Conservation (phyloP, 1,284 basidiomycete species). For the Neonothopanus nambi region DNA sequence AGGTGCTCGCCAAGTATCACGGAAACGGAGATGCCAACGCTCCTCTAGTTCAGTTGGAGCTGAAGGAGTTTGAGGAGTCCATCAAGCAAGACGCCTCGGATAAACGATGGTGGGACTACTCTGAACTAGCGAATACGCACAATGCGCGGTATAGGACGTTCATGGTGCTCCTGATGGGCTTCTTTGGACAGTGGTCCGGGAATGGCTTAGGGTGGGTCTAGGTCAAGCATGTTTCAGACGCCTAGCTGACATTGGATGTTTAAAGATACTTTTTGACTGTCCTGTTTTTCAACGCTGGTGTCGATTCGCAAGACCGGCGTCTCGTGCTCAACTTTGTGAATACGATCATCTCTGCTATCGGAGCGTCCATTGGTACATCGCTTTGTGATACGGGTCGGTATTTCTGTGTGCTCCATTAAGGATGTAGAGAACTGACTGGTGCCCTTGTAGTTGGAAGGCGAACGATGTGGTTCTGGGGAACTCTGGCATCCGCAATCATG, state of each 20-base stretch:
- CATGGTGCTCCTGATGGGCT: slow-evolving; percentile 51
- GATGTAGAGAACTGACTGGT: slow-evolving; percentile 17
- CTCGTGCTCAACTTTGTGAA: slow-evolving; percentile 59
- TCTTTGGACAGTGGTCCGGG: slow-evolving; percentile 56
- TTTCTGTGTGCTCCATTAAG: background rate
- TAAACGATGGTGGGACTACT: slow-evolving; percentile 63
- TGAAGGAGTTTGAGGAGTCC: slow-evolving; percentile 55
- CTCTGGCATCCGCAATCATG: slow-evolving; percentile 35
- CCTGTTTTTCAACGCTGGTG: slow-evolving; percentile 40
- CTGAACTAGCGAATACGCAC: slow-evolving; percentile 44
- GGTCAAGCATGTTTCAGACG: background rate
- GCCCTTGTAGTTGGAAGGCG: slow-evolving; percentile 36
- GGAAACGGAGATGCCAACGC: slow-evolving; percentile 46
- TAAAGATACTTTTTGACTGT: slow-evolving; percentile 44
- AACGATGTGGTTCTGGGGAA: slow-evolving; percentile 49
- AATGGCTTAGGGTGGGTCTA: slow-evolving; percentile 44
- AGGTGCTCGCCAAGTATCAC: slow-evolving; percentile 55
- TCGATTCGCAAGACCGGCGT: slow-evolving; percentile 40
- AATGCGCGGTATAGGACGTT: slow-evolving; percentile 49
- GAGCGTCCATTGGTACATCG: slow-evolving; percentile 49
- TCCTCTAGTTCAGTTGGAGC: slow-evolving; percentile 54
- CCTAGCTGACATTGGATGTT: background rate
- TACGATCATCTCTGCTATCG: slow-evolving; percentile 50
- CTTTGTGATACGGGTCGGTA: slow-evolving; percentile 44
- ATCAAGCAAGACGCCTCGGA: slow-evolving; percentile 56